phyloP scores from a whole-genome alignment of 305 asterid species.

The Rubia tinctorum region DNA sequence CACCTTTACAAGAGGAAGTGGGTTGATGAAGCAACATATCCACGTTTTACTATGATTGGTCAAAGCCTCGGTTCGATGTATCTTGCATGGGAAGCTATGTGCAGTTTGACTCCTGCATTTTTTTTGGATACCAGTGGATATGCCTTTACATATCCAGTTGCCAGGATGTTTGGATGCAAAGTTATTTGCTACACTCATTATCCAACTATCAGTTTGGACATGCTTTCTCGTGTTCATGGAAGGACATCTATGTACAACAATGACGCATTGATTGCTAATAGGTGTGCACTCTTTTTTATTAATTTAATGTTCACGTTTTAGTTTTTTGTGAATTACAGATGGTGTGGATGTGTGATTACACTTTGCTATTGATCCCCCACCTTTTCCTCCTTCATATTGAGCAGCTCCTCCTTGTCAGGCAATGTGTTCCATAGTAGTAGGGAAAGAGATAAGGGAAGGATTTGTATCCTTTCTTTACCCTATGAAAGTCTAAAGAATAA shows the following conservation, averaged over 20 bases:
- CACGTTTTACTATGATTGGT: conserved; percentile 94
- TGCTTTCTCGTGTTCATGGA: conserved; percentile 80
- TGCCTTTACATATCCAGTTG: conserved; percentile 94
- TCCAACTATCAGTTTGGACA: conserved; percentile 94
- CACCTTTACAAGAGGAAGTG: conserved; percentile 79
- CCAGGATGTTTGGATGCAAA: conserved; percentile 60
- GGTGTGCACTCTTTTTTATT: conserved; percentile 32
- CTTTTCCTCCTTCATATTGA: neutral
- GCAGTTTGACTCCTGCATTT: conserved; percentile 61
- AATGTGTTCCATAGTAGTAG: neutral
- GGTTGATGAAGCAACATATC: conserved; percentile 85
- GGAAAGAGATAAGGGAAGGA: neutral
- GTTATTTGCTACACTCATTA: conserved; percentile 90
- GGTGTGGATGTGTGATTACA: neutral
- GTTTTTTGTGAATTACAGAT: neutral
- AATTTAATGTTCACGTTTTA: neutral
- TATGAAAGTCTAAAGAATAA: neutral
- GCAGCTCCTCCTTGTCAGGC: neutral
- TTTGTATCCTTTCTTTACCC: neutral
- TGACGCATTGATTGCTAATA: conserved; percentile 67
- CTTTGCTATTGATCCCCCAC: neutral
- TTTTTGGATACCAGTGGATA: conserved; percentile 91
- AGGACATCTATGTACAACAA: conserved; percentile 88
- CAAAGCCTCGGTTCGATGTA: conserved; percentile 93
- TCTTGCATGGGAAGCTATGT: conserved; percentile 89